Conservation (phyloP, 2,329 filamentous ascomycete genomes). For the Microcyclospora tardicrescens region DNA sequence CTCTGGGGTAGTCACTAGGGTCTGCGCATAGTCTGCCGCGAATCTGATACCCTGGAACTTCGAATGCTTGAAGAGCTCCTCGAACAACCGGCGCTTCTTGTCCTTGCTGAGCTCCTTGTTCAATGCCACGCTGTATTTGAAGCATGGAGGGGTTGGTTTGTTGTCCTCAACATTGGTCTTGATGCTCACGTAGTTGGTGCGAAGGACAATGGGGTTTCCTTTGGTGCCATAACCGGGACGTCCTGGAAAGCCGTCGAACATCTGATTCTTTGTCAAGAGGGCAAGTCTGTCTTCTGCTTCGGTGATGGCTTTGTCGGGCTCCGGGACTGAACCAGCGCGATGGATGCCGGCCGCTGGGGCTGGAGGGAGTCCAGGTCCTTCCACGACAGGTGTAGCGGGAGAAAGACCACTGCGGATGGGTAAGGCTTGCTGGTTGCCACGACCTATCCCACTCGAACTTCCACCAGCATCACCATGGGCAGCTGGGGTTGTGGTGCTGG, state of each 20-base stretch:
- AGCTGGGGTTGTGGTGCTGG: too few relatives aligned
- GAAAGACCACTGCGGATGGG: too few relatives aligned
- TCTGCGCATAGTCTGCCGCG: slow-evolving; percentile 29
- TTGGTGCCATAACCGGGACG: slow-evolving; percentile 26
- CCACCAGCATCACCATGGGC: too few relatives aligned
- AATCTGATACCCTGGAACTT: slow-evolving; percentile 19
- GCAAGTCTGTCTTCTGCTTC: slow-evolving; percentile 5
- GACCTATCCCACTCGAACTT: too few relatives aligned
- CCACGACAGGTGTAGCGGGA: too few relatives aligned
- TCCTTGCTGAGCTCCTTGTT: slow-evolving; percentile 24
- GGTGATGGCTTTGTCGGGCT: slow-evolving; percentile 14
- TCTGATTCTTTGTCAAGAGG: slow-evolving; percentile 8
- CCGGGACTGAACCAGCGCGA: slow-evolving; percentile 3
- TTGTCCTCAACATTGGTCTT: slow-evolving; percentile 15
- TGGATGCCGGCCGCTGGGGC: too few relatives aligned
- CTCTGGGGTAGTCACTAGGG: slow-evolving; percentile 22
- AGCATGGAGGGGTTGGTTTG: slow-evolving; percentile 17
- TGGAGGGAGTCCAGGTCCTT: too few relatives aligned
- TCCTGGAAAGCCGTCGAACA: slow-evolving; percentile 21
- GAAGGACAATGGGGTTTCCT: slow-evolving; percentile 27
- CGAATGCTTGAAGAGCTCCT: slow-evolving; percentile 27
- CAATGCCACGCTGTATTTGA: slow-evolving; percentile 29
- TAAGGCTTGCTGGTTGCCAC: too few relatives aligned
- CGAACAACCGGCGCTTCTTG: slow-evolving; percentile 36
- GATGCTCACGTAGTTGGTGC: slow-evolving; percentile 31